These are phyloP conservation scores for Margaritispora aquatica DNA, from an alignment of 495 filamentous ascomycete species.

Conservation along the genomic window DNA sequence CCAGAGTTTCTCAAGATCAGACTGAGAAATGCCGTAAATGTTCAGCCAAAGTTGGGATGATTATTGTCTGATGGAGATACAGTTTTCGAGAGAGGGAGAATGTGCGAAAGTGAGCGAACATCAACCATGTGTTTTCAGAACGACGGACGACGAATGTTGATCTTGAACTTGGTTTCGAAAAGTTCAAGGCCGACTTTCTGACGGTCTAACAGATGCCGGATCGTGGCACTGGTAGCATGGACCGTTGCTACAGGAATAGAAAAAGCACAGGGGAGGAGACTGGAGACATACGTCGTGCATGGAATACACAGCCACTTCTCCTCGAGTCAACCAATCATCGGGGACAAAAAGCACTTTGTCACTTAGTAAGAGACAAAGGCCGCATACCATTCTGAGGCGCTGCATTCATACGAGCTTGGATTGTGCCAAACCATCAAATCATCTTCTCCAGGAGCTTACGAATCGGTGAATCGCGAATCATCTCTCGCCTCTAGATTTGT, in stretches of 20 bases:
- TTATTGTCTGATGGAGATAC: too few species aligned
- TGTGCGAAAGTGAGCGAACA: too few species aligned
- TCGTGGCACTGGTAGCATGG: not conserved
- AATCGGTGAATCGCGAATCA: not conserved
- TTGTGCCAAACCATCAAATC: not conserved
- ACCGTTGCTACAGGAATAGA: not conserved
- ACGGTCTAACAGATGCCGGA: not conserved
- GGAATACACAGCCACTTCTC: not conserved
- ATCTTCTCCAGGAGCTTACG: not conserved
- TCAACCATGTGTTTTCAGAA: too few species aligned
- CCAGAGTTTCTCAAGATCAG: not conserved
- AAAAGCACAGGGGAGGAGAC: not conserved
- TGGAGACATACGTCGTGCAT: not conserved
- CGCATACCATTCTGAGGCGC: not conserved
- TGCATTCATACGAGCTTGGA: not conserved
- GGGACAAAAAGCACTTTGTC: too few species aligned
- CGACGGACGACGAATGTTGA: too few species aligned
- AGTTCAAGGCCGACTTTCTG: not conserved
- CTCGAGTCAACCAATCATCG: not conserved
- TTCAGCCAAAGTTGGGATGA: not conserved
- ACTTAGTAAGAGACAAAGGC: not conserved
- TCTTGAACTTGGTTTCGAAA: not conserved
- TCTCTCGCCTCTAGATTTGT: not conserved
- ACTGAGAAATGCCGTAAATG: not conserved
- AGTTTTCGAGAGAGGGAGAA: not conserved